phyloP scores from a whole-genome alignment of 73 alveolate species.

The Paramecium pentaurelia region DNA sequence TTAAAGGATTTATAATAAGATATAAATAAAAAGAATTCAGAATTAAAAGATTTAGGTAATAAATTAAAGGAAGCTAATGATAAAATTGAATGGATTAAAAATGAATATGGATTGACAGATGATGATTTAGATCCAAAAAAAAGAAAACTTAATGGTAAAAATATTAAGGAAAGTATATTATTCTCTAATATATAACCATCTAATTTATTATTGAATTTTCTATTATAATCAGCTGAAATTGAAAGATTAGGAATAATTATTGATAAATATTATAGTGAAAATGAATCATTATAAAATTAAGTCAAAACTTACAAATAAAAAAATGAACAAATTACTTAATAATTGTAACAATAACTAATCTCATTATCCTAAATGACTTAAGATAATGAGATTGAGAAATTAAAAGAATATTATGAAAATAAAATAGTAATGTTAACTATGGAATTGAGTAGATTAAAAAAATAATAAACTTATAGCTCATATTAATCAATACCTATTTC shows the following conservation, averaged over 20 bases:
- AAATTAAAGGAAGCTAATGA: constrained; percentile 33
- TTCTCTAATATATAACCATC: background rate
- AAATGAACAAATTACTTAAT: background rate
- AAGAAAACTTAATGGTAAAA: background rate
- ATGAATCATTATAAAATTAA: background rate
- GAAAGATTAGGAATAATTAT: constrained; percentile 1
- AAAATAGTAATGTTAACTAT: too few relatives aligned
- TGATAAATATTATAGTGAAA: background rate
- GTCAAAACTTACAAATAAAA: background rate
- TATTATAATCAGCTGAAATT: background rate
- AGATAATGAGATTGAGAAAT: too few relatives aligned
- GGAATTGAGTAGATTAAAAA: too few relatives aligned
- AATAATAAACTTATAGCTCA: too few relatives aligned
- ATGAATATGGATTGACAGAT: constrained; percentile 45
- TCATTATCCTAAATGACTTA: too few relatives aligned
- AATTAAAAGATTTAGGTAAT: background rate
- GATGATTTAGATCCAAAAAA: constrained; percentile 43
- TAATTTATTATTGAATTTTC: background rate
- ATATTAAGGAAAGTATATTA: background rate
- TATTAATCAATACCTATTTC: too few relatives aligned
- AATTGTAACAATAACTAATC: background rate
- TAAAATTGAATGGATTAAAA: background rate
- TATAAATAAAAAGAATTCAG: background rate
- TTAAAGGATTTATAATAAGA: background rate
- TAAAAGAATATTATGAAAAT: too few relatives aligned